phyloP scores from a whole-genome alignment of 805 yeast genomes.

The Nakazawaea pomicola region DNA sequence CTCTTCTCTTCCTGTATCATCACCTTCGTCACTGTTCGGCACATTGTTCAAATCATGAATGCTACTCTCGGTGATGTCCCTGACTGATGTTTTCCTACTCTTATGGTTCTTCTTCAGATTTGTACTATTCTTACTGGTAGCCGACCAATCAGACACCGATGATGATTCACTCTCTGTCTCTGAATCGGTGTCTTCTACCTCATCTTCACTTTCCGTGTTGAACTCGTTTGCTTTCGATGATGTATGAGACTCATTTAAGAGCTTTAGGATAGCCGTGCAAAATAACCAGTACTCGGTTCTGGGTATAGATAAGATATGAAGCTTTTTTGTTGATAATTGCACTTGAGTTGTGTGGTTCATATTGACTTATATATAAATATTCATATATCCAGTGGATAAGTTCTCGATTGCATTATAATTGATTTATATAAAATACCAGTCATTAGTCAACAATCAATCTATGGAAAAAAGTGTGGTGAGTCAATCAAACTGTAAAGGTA shows the following conservation, averaged over 20 bases:
- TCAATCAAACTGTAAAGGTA: too few relatives aligned
- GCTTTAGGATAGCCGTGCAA: too few relatives aligned
- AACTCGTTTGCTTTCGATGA: too few relatives aligned
- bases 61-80: constrained; percentile 1
- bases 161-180: constrained; percentile 1
- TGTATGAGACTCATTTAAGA: too few relatives aligned
- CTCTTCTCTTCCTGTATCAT: constrained; percentile 8
- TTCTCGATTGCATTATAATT: background rate
- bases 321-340: too few relatives aligned
- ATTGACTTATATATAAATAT: too few relatives aligned
- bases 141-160: constrained; percentile 10
- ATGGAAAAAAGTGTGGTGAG: background rate
- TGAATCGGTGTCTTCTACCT: constrained; percentile 9
- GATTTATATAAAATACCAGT: background rate
- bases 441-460: background rate
- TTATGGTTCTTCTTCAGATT: constrained; percentile 9
- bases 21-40: constrained; percentile 13
- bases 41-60: constrained; percentile 7
- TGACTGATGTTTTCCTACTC: too few relatives aligned
- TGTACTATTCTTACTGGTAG: constrained; percentile 10
- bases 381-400: too few relatives aligned
- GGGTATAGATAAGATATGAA: too few relatives aligned
- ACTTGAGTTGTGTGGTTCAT: too few relatives aligned
- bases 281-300: too few relatives aligned
- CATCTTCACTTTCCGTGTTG: constrained; percentile 15